phyloP scores from a whole-genome alignment of 1,139 yeast genomes.

The Arxiozyma slooffiae region DNA sequence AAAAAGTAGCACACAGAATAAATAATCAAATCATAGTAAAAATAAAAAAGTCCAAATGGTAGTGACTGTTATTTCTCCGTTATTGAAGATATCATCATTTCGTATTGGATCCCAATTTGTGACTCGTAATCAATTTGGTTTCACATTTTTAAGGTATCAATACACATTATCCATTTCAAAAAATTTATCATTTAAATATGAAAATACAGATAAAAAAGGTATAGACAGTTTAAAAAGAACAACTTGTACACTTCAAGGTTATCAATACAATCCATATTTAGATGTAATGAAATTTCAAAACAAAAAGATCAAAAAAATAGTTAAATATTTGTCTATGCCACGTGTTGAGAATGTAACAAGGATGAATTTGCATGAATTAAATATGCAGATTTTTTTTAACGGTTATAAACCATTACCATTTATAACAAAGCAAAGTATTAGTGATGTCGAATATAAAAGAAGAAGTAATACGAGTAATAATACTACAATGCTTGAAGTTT shows the following conservation, averaged over 20 bases:
- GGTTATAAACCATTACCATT: conserved; percentile 28
- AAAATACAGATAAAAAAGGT: not conserved
- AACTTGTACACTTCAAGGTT: conserved; percentile 2
- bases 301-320: not conserved
- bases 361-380: conserved; percentile 19
- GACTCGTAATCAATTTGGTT: conserved; percentile 1
- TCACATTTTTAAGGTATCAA: conserved; percentile 2
- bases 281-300: not conserved
- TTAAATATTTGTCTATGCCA: conserved; percentile 25
- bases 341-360: conserved; percentile 22
- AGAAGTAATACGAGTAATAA: not conserved
- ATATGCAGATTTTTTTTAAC: conserved; percentile 20
- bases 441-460: too few relatives aligned
- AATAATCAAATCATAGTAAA: too few relatives aligned
- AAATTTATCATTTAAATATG: not conserved
- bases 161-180: not conserved
- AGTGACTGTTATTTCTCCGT: conserved; percentile 2
- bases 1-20: not conserved
- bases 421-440: not conserved
- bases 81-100: not conserved
- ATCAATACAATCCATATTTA: not conserved
- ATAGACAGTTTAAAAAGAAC: not conserved
- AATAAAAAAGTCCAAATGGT: not conserved
- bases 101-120: not conserved
- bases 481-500: conserved; percentile 1